These are phyloP conservation scores for Thraustochytrium sp. DNA, from an alignment of 352 stramenopile species.

Conservation along the genomic window DNA sequence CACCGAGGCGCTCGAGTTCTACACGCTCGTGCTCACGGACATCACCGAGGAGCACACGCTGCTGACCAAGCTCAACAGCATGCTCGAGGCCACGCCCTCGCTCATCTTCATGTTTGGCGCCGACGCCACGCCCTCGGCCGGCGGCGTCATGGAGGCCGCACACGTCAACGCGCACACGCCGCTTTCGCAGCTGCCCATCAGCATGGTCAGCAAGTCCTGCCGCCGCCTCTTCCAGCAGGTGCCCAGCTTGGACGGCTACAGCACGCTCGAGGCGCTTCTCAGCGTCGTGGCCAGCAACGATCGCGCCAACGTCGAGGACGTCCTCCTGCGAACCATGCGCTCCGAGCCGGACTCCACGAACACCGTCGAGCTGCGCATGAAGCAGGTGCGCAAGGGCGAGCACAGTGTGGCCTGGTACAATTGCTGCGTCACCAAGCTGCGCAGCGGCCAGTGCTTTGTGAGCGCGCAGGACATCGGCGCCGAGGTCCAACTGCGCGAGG, in stretches of 20 bases:
- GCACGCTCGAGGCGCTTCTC: not conserved
- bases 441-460: not conserved
- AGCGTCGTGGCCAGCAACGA: not conserved
- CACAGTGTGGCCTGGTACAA: constrained; percentile 1
- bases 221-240: not conserved
- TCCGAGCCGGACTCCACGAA: not conserved
- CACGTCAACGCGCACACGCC: not conserved
- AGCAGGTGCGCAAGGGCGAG: constrained; percentile 20
- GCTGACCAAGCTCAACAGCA: constrained; percentile 1
- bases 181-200: not conserved
- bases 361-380: not conserved
- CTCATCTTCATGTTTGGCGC: constrained; percentile 3
- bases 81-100: not conserved
- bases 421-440: not conserved
- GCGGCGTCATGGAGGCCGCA: not conserved
- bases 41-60: not conserved
- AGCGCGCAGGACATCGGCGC: not conserved
- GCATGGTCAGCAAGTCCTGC: constrained; percentile 10
- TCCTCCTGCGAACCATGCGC: not conserved
- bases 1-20: not conserved
- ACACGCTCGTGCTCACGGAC: not conserved
- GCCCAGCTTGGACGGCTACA: not conserved
- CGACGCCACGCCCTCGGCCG: not conserved
- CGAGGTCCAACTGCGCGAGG: not conserved
- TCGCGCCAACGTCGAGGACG: not conserved